Conservation (phyloP, 306 rosid genomes). For the Abrus pulchellus region DNA sequence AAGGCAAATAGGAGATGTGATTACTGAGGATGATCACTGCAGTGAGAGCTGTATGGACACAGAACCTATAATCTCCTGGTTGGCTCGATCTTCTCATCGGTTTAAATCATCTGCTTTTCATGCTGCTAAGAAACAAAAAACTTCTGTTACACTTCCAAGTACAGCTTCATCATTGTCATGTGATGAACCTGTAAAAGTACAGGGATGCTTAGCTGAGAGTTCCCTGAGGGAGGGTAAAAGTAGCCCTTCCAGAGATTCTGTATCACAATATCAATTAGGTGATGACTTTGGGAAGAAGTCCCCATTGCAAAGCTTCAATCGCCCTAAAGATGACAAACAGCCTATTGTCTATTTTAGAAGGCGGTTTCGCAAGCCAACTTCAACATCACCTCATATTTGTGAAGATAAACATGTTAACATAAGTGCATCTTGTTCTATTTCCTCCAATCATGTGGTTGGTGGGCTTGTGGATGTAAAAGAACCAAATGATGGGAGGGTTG, state of each 20-base stretch:
- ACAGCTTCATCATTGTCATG: constrained; percentile 45
- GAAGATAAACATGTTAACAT: constrained; percentile 42
- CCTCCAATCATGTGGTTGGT: constrained; percentile 32
- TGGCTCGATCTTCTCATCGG: constrained; percentile 67
- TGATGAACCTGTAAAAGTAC: constrained; percentile 48
- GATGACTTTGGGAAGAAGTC: constrained; percentile 49
- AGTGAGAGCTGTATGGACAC: constrained; percentile 70
- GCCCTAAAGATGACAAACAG: constrained; percentile 53
- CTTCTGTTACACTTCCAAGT: constrained; percentile 47
- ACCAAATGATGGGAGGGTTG: constrained; percentile 47
- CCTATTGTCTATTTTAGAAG: constrained; percentile 84
- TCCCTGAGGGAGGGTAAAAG: constrained; percentile 50
- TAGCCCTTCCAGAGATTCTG: constrained; percentile 41
- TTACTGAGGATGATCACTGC: constrained; percentile 54
- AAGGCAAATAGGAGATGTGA: constrained; percentile 50
- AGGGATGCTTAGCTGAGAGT: constrained; percentile 39
- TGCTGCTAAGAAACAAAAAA: constrained; percentile 67
- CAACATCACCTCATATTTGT: constrained; percentile 43
- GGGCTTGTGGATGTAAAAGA: constrained; percentile 44
- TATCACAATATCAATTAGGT: constrained; percentile 49
- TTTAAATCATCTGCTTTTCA: constrained; percentile 60
- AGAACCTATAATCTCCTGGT: constrained; percentile 85
- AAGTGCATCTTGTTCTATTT: constrained; percentile 42
- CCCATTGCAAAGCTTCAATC: constrained; percentile 49
- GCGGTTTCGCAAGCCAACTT: constrained; percentile 62